These are phyloP conservation scores for Morella rubra DNA, from an alignment of 306 rosid genomes.

Conservation along the genomic window DNA sequence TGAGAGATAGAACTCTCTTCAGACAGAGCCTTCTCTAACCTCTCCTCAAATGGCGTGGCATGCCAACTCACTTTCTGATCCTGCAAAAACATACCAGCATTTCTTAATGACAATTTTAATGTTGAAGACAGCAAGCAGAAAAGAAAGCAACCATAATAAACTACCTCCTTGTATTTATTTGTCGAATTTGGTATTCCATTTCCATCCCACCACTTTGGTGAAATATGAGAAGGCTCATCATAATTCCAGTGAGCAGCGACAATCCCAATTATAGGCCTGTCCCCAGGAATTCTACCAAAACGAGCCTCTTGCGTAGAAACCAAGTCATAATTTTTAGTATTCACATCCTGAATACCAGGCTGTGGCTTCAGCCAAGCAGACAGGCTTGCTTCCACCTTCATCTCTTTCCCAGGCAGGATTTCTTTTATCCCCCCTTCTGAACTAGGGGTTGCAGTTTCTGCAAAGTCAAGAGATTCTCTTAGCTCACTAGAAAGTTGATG, in stretches of 20 bases:
- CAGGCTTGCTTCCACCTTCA: slow-evolving; percentile 60
- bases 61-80: slow-evolving; percentile 98
- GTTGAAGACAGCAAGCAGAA: slow-evolving; percentile 5
- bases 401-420: slow-evolving; percentile 34
- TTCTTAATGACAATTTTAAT: slow-evolving; percentile 15
- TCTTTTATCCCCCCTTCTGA: slow-evolving; percentile 34
- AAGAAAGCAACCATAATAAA: slow-evolving; percentile 7
- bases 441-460: slow-evolving; percentile 41
- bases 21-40: slow-evolving; percentile 77
- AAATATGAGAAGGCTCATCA: slow-evolving; percentile 49
- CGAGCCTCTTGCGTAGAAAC: slow-evolving; percentile 27
- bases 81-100: slow-evolving; percentile 39
- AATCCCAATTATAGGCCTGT: slow-evolving; percentile 67
- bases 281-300: slow-evolving; percentile 55
- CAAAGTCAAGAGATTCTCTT: slow-evolving; percentile 44
- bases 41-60: slow-evolving; percentile 90
- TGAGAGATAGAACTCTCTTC: slow-evolving; percentile 63
- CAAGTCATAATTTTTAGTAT: slow-evolving; percentile 26
- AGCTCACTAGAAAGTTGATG: slow-evolving; percentile 45
- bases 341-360: slow-evolving; percentile 37
- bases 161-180: slow-evolving; percentile 86
- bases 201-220: slow-evolving; percentile 76
- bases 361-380: slow-evolving; percentile 67
- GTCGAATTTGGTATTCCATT: slow-evolving; percentile 96
- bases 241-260: slow-evolving; percentile 81